Conservation (phyloP, 2,329 filamentous ascomycete genomes). For the Diatrype stigma region DNA sequence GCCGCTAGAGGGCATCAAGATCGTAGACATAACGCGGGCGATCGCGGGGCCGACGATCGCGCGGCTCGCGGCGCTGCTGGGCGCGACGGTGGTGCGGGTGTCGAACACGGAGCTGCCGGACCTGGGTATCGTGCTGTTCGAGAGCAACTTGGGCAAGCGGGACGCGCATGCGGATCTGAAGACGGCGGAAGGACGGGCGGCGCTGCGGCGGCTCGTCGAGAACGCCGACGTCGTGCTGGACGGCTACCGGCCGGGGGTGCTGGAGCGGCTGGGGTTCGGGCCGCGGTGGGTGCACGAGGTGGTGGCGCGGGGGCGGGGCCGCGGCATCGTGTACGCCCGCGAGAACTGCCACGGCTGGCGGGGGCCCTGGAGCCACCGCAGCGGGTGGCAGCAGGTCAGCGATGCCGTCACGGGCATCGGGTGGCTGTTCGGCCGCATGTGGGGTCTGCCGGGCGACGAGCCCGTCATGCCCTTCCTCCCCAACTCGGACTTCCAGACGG, state of each 20-base stretch:
- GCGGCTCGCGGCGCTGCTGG: conserved; percentile 27
- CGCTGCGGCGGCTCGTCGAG: conserved; percentile 19
- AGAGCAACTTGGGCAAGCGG: conserved; percentile 32
- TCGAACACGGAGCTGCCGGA: conserved; percentile 28
- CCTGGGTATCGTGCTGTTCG: conserved; percentile 25
- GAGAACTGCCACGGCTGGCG: conserved; percentile 35
- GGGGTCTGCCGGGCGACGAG: conserved; percentile 23
- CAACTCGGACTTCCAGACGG: conserved; percentile 28
- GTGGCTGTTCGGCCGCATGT: conserved; percentile 27
- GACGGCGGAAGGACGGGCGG: conserved; percentile 19
- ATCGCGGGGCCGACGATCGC: conserved; percentile 32
- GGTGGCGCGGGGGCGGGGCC: conserved; percentile 19
- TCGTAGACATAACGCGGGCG: conserved; percentile 31
- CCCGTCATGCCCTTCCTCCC: conserved; percentile 26
- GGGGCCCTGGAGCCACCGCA: conserved; percentile 26
- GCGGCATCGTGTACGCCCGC: conserved; percentile 28
- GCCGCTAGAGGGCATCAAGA: conserved; percentile 29
- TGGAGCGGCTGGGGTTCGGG: conserved; percentile 29
- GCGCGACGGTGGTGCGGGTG: conserved; percentile 30
- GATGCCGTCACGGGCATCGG: conserved; percentile 25
- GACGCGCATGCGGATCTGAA: conserved; percentile 29
- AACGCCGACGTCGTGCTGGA: conserved; percentile 32
- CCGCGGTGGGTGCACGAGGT: conserved; percentile 19
- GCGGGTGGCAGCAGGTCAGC: conserved; percentile 31
- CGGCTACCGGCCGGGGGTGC: conserved; percentile 29